A percentile compares a stretch with the other conserved stretches of the same genome.
Conservation (phyloP, 2,329 filamentous ascomycete genomes). For the Monosporascus sp. region DNA sequence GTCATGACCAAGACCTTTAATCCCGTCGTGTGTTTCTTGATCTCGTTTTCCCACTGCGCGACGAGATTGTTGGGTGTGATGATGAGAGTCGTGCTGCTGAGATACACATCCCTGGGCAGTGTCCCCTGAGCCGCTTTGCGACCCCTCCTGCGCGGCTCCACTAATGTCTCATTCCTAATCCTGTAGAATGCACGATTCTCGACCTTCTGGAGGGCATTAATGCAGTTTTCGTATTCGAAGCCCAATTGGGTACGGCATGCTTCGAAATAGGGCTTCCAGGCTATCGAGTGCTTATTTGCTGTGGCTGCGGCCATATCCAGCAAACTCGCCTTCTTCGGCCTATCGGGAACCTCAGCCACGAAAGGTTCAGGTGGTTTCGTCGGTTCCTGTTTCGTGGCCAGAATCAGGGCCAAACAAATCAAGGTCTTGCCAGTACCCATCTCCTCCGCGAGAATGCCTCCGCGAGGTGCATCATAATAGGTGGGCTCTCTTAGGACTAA, state of each 20-base stretch:
- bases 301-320: slow-evolving; percentile 73
- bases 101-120: slow-evolving; percentile 46
- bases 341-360: slow-evolving; percentile 32
- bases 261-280: slow-evolving; percentile 65
- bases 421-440: slow-evolving; percentile 85
- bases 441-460: slow-evolving; percentile 75
- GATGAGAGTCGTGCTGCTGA: slow-evolving; percentile 68
- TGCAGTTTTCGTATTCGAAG: slow-evolving; percentile 48
- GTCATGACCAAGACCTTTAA: slow-evolving; percentile 62
- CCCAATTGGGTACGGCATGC: slow-evolving; percentile 37
- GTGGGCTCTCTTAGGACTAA: slow-evolving; percentile 59
- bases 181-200: slow-evolving; percentile 55
- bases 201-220: slow-evolving; percentile 42
- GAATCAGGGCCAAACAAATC: slow-evolving; percentile 72
- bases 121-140: slow-evolving; percentile 28
- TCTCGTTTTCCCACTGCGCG: slow-evolving; percentile 78
- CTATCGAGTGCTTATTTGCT: slow-evolving; percentile 59
- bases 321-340: slow-evolving; percentile 47
- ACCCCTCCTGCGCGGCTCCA: slow-evolving; percentile 31
- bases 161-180: slow-evolving; percentile 33
- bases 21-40: slow-evolving; percentile 66
- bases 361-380: slow-evolving; percentile 59
- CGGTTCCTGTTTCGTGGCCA: slow-evolving; percentile 67
- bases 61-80: slow-evolving; percentile 80
- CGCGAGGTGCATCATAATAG: slow-evolving; percentile 67